phyloP scores from a whole-genome alignment of 75 land plant genomes.

The Gnetum montanum region DNA sequence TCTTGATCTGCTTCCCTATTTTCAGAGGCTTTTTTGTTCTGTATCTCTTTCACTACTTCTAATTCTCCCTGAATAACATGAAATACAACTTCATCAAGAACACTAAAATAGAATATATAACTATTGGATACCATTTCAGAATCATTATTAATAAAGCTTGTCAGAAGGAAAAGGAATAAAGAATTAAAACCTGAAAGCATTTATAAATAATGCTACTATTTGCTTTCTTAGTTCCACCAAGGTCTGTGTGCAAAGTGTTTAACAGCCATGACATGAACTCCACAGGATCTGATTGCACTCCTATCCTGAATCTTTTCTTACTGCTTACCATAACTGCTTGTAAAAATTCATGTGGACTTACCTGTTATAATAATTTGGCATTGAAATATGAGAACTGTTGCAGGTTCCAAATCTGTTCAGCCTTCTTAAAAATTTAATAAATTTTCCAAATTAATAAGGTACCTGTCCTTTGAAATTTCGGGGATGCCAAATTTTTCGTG shows the following conservation, averaged over 20 bases:
- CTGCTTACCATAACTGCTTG: slow-evolving; percentile 98
- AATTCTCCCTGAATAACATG: slow-evolving; percentile 77
- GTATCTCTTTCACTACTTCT: slow-evolving; percentile 87
- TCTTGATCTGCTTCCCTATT: slow-evolving; percentile 32
- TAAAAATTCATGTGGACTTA: slow-evolving; percentile 96
- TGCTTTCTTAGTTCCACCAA: slow-evolving; percentile 57
- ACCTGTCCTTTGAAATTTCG: slow-evolving; percentile 97
- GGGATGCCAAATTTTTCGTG: slow-evolving; percentile 95
- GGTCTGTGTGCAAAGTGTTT: slow-evolving; percentile 81
- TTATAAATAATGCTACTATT: slow-evolving; percentile 70
- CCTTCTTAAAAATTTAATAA: too few relatives aligned
- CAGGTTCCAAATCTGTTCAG: too few relatives aligned
- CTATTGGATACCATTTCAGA: too few relatives aligned
- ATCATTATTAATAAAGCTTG: background rate
- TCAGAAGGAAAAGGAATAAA: background rate
- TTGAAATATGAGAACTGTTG: background rate
- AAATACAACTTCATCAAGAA: too few relatives aligned
- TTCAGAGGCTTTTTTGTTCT: slow-evolving; percentile 21
- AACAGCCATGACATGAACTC: slow-evolving; percentile 98
- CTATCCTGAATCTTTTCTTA: slow-evolving; percentile 86
- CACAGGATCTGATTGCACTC: slow-evolving; percentile 95
- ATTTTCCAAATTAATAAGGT: too few relatives aligned
- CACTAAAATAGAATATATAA: too few relatives aligned
- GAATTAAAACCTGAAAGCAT: slow-evolving; percentile 91
- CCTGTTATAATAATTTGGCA: too few relatives aligned